Percentiles rank a stretch among this genome's conserved stretches.
Evolutionary conservation across 257 asterid species (phyloP).

Genomic region (Petrea volubilis): DNA sequence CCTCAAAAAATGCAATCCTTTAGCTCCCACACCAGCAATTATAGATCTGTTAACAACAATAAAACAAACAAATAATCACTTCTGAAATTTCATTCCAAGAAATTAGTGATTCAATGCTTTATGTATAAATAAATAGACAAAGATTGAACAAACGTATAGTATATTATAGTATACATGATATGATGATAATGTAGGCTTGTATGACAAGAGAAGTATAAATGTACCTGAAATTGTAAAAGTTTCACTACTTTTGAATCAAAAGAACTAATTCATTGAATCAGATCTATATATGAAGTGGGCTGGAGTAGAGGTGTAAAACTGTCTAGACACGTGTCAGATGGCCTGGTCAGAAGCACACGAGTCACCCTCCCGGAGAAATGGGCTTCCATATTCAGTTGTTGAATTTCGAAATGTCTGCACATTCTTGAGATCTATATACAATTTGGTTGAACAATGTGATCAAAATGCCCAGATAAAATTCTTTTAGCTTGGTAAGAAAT

Average conservation of each 20-base stretch:
- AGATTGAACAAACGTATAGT: not conserved
- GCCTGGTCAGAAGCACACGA: not conserved
- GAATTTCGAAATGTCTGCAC: too few species aligned
- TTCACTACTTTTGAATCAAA: not conserved
- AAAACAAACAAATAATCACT: too few species aligned
- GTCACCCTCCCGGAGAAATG: not conserved
- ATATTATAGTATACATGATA: not conserved
- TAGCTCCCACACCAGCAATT: too few species aligned
- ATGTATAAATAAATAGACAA: too few species aligned
- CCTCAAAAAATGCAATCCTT: too few species aligned
- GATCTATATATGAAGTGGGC: not conserved
- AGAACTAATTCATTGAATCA: not conserved
- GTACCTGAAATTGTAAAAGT: slow-evolving; percentile 8
- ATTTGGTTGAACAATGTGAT: too few species aligned
- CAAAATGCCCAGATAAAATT: too few species aligned
- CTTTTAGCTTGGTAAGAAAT: too few species aligned
- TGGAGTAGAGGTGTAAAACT: not conserved
- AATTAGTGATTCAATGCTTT: too few species aligned
- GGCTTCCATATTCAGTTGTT: not conserved
- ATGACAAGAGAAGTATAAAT: not conserved
- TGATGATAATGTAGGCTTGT: not conserved
- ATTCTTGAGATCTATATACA: too few species aligned
- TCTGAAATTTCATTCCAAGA: too few species aligned
- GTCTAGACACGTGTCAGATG: not conserved
- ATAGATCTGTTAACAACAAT: too few species aligned